Base-by-base conservation (phyloP, 305 asterid species). In the Vinca major region DNA sequence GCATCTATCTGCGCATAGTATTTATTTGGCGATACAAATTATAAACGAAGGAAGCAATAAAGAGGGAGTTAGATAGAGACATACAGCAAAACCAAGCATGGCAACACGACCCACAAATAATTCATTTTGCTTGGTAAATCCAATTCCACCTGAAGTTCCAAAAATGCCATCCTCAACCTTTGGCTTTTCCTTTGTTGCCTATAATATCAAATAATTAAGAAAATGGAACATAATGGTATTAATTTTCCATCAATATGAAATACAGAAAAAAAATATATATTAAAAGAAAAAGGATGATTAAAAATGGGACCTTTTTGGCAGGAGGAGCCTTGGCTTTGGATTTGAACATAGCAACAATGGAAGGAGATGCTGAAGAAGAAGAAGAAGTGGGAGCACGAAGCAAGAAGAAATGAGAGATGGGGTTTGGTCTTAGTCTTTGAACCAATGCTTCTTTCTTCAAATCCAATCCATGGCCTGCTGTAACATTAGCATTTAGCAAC, bases 51-150 rank as follows among this genome's bases (percentile, higher is more conserved):
- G 33, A 26, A 26, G 33, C 33, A 26, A 26, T 26, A 26, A 26
- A 26, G 33, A 26, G 33, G 33, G 33, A 26, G 33, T 0, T 26
- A 26, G 33, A 26, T 0, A n/a, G 3, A 6, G 39, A 78, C 92
- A 82, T 26, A 90, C 98, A 75, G 98, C 98, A 73, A 92, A 92
- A 13, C 98, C 98, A 78, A 92, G 81, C 98, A 92, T 92, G 73
- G 98, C 98, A 54, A 92, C 96, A 55, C 98, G 96, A 39, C 98
- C 98, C 17, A 92, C 98, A 76, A 92, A 92, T 73, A 92, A 95
- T 80, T 92, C 98, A 81, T 92, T 92, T 69, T 86, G 87, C 84
- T 92, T 92, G 7, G 97, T 90, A 41, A 92, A 92, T 50, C 98
- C 98, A 74, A 92, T 85, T 48, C 98, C 98, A 62, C 98, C 98